A percentile compares a stretch with the other conserved stretches of the same genome.
Conservation (phyloP, 2,329 filamentous ascomycete genomes). For the Cytospora piceae region DNA sequence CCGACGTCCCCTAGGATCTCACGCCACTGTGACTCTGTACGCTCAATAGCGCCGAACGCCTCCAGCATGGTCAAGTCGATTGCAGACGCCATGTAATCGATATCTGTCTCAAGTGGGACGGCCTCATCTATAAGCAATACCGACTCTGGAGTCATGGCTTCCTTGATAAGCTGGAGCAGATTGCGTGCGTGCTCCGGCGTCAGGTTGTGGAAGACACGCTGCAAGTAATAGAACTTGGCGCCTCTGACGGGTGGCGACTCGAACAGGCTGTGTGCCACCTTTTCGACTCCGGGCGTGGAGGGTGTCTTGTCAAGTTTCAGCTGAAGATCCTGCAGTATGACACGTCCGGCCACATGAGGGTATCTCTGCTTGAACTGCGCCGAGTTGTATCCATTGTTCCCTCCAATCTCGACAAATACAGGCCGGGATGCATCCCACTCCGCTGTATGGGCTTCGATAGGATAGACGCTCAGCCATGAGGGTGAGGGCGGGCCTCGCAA, state of each 20-base stretch:
- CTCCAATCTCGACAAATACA: conserved; percentile 49
- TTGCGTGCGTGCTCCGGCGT: neutral
- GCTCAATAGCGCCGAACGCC: conserved; percentile 31
- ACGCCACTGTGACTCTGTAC: conserved; percentile 32
- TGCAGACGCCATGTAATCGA: conserved; percentile 25
- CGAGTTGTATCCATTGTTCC: conserved; percentile 46
- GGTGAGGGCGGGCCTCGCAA: conserved; percentile 36
- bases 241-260: conserved; percentile 42
- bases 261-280: conserved; percentile 18
- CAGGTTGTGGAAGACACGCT: neutral
- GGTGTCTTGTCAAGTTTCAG: conserved; percentile 36
- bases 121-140: conserved; percentile 31
- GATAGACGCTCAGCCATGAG: conserved; percentile 7
- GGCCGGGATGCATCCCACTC: conserved; percentile 34
- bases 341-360: conserved; percentile 43
- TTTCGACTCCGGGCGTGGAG: conserved; percentile 1
- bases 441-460: neutral
- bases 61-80: conserved; percentile 33
- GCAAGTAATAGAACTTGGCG: conserved; percentile 1
- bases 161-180: conserved; percentile 17
- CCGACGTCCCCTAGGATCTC: neutral
- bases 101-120: conserved; percentile 25
- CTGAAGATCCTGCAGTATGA: conserved; percentile 51
- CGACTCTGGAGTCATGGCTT: conserved; percentile 31
- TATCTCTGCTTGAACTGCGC: conserved; percentile 43